Conservation (phyloP, 2,329 filamentous ascomycete species). For the Rachicladosporium sp. region DNA sequence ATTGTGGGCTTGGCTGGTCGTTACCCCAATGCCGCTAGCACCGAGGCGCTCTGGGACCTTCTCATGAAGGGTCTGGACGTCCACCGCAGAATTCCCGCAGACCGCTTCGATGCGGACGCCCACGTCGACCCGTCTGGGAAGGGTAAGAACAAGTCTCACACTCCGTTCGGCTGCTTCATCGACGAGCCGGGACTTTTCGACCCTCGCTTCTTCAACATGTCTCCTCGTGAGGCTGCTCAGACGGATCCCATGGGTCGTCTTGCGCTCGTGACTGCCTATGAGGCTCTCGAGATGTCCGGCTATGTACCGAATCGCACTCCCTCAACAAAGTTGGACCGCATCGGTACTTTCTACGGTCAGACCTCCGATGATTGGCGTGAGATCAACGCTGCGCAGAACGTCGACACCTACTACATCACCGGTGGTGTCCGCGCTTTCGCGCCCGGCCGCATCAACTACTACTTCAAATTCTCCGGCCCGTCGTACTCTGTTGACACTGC, state of each 20-base stretch:
- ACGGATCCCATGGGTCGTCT: slow-evolving; percentile 73
- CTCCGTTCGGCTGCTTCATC: slow-evolving; percentile 64
- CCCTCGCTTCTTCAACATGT: slow-evolving; percentile 81
- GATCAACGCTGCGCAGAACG: slow-evolving; percentile 58
- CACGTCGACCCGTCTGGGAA: slow-evolving; percentile 63
- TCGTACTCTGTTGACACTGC: slow-evolving; percentile 66
- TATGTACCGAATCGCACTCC: slow-evolving; percentile 61
- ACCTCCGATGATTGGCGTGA: slow-evolving; percentile 69
- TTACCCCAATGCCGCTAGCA: slow-evolving; percentile 60
- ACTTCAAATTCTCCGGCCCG: slow-evolving; percentile 64
- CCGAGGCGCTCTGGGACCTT: slow-evolving; percentile 63
- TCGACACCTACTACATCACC: slow-evolving; percentile 57
- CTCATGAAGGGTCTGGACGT: slow-evolving; percentile 64
- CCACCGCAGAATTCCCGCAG: slow-evolving; percentile 52
- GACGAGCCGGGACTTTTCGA: slow-evolving; percentile 68
- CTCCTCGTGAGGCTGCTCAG: slow-evolving; percentile 64
- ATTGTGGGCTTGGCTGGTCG: slow-evolving; percentile 75
- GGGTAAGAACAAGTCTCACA: slow-evolving; percentile 63
- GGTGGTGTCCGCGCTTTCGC: slow-evolving; percentile 50
- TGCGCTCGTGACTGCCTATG: slow-evolving; percentile 64
- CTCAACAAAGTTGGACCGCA: slow-evolving; percentile 50
- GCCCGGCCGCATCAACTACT: slow-evolving; percentile 59
- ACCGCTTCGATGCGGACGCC: slow-evolving; percentile 61
- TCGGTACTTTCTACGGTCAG: slow-evolving; percentile 64
- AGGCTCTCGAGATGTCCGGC: slow-evolving; percentile 70